These are phyloP conservation scores for Poteriospumella lacustris DNA, from an alignment of 108 stramenopile species.

Conservation along the genomic window DNA sequence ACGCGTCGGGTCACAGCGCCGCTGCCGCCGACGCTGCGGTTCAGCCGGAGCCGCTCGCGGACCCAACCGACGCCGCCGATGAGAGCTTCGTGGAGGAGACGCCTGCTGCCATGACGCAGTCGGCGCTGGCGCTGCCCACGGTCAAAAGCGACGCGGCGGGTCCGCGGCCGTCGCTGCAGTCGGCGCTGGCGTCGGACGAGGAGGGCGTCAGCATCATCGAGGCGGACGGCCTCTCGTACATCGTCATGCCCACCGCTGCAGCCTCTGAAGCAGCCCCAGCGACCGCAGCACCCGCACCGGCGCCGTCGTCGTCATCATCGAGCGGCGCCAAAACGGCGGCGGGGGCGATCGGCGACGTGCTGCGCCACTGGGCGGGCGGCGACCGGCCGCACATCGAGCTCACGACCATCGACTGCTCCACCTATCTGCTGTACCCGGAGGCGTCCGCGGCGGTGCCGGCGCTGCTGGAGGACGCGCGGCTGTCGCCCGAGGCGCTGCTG, in stretches of 20 bases:
- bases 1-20: background rate
- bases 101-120: background rate
- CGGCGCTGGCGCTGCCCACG: background rate
- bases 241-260: no score
- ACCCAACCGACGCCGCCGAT: background rate
- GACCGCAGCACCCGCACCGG: no score
- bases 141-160: background rate
- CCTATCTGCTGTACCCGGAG: slow-evolving; percentile 1
- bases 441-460: background rate
- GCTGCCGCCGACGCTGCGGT: no score
- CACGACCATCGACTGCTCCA: background rate
- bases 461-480: background rate
- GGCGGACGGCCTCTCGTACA: no score
- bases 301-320: no score
- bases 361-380: background rate
- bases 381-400: background rate
- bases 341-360: background rate
- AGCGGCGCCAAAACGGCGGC: background rate
- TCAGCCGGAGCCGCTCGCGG: no score
- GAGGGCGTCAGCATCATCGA: no score
- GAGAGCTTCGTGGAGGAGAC: background rate
- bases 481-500: background rate
- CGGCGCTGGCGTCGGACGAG: background rate
- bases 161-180: background rate
- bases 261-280: no score